Conservation (phyloP, 2,329 filamentous ascomycete genomes). For the Phaeomoniella chlamydospora region DNA sequence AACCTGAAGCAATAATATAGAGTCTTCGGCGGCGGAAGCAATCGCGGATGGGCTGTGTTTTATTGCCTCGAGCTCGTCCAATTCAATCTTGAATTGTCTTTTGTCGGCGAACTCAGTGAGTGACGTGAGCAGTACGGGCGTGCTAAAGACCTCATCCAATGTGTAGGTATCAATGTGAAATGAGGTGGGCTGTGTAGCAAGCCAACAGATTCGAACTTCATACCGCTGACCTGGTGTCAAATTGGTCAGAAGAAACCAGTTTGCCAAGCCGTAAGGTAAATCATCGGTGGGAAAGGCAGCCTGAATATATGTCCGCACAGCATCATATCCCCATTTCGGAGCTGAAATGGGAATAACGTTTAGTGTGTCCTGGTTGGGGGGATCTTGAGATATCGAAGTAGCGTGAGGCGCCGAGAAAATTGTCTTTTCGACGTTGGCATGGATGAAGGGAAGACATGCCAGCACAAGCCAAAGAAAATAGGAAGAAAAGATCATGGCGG, state of each 20-base stretch:
- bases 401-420: constrained; percentile 65
- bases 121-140: constrained; percentile 48
- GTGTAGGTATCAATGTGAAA: constrained; percentile 58
- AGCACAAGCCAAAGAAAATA: neutral
- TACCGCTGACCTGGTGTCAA: constrained; percentile 64
- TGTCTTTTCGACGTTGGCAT: constrained; percentile 78
- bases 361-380: constrained; percentile 44
- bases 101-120: constrained; percentile 47
- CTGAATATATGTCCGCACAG: constrained; percentile 49
- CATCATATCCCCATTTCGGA: constrained; percentile 26
- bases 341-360: constrained; percentile 53
- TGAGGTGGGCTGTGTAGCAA: constrained; percentile 75
- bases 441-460: constrained; percentile 11
- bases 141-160: constrained; percentile 45
- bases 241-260: constrained; percentile 66
- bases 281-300: constrained; percentile 50
- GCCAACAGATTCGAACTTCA: constrained; percentile 87
- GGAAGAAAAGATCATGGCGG: neutral
- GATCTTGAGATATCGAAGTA: constrained; percentile 39
- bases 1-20: constrained; percentile 58
- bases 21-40: constrained; percentile 18
- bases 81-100: constrained; percentile 22
- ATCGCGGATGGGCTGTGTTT: neutral
- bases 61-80: constrained; percentile 6
- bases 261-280: constrained; percentile 42